Conservation (phyloP, 345 rosid genomes). For the Eucalyptus urophylla region DNA sequence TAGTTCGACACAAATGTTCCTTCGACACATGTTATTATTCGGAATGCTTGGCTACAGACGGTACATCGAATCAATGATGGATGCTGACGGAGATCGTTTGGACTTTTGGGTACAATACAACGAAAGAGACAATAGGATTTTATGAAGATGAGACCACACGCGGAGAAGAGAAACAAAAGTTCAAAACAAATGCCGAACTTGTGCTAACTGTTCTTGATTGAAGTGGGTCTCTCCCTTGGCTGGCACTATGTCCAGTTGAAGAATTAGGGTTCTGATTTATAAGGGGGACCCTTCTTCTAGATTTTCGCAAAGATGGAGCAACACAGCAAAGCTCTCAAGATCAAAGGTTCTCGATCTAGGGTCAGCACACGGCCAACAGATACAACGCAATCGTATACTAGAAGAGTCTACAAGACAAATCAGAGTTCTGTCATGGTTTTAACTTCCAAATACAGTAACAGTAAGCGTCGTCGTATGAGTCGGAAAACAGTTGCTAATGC, state of each 20-base stretch:
- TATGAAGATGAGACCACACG: neutral
- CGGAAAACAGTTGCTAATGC: neutral
- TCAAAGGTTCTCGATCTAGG: neutral
- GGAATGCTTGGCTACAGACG: neutral
- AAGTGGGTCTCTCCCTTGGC: neutral
- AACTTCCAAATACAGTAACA: neutral
- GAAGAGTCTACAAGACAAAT: neutral
- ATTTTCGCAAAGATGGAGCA: neutral
- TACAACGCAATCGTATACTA: neutral
- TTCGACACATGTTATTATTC: neutral
- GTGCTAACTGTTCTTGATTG: neutral
- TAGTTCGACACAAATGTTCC: neutral
- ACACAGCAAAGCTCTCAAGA: neutral
- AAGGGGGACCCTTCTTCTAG: neutral
- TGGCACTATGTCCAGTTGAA: neutral
- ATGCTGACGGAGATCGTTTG: neutral
- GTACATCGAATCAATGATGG: neutral
- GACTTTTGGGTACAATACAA: neutral
- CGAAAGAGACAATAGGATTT: neutral
- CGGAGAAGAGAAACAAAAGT: neutral
- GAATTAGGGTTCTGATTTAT: neutral
- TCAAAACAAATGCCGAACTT: neutral
- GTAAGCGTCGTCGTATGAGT: neutral
- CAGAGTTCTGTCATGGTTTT: neutral
- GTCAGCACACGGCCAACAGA: neutral